Evolutionary conservation across 805 yeast genomes (phyloP).

Genomic region (Nakazawaea laoshanensis): DNA sequence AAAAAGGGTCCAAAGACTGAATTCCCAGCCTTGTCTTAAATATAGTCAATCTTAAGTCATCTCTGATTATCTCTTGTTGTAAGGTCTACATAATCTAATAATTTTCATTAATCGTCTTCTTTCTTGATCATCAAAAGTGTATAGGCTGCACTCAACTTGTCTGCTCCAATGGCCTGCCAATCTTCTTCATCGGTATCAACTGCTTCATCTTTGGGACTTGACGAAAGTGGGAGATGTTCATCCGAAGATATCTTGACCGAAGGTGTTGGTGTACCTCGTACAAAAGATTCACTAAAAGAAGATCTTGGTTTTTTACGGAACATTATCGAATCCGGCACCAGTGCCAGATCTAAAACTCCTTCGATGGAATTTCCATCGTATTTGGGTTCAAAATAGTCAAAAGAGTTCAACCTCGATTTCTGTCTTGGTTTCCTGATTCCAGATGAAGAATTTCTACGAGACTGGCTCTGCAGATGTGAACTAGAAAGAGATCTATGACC

Average conservation of each 20-base stretch:
- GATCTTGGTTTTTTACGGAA: slow-evolving; percentile 22
- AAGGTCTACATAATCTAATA: slow-evolving; percentile 1
- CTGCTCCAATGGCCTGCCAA: slow-evolving; percentile 89
- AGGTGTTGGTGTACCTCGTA: slow-evolving; percentile 19
- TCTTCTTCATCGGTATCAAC: slow-evolving; percentile 93
- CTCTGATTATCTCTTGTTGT: neutral
- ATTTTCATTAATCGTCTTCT: slow-evolving; percentile 3
- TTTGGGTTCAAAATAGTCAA: slow-evolving; percentile 30
- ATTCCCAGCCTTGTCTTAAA: slow-evolving; percentile 63
- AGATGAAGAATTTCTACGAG: slow-evolving; percentile 12
- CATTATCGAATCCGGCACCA: slow-evolving; percentile 18
- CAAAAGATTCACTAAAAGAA: slow-evolving; percentile 31
- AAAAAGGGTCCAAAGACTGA: slow-evolving; percentile 47
- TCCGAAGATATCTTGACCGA: slow-evolving; percentile 6
- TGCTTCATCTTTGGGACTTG: slow-evolving; percentile 5
- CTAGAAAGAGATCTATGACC: neutral
- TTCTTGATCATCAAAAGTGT: slow-evolving; percentile 11
- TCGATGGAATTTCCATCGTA: slow-evolving; percentile 8
- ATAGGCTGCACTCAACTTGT: slow-evolving; percentile 10
- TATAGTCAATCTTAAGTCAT: neutral
- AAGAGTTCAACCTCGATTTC: slow-evolving; percentile 28
- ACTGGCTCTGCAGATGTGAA: slow-evolving; percentile 6
- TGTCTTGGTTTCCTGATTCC: slow-evolving; percentile 26
- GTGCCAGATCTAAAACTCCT: slow-evolving; percentile 16
- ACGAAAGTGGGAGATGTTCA: slow-evolving; percentile 11